These are phyloP conservation scores for Fusarium coicis DNA, from an alignment of 2,329 filamentous ascomycete genomes.

Conservation along the genomic window DNA sequence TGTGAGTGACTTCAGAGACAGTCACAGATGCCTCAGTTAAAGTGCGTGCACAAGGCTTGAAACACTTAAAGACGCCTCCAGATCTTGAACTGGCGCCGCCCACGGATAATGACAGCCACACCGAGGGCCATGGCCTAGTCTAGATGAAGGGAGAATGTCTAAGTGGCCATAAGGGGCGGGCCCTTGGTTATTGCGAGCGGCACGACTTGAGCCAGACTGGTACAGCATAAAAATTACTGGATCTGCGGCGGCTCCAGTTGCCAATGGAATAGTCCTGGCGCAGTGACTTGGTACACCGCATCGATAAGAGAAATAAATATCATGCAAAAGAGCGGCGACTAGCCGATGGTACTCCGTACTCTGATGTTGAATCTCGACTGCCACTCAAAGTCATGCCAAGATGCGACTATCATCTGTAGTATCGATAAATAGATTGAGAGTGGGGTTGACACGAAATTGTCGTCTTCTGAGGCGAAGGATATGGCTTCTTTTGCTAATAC, in stretches of 20 bases:
- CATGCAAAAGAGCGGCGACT: conserved; percentile 13
- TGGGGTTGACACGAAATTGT: conserved; percentile 13
- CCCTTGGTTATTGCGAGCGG: conserved; percentile 29
- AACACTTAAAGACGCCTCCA: not conserved
- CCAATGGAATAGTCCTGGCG: conserved; percentile 1
- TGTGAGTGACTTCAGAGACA: not conserved
- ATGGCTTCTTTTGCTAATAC: not conserved
- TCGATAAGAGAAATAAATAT: conserved; percentile 4
- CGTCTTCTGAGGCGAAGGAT: not conserved
- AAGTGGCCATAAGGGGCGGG: conserved; percentile 15
- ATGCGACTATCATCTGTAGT: conserved; percentile 30
- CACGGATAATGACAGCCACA: not conserved
- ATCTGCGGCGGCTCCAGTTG: conserved; percentile 7
- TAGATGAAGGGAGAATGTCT: not conserved
- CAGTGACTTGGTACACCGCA: conserved; percentile 20
- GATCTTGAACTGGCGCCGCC: conserved; percentile 1
- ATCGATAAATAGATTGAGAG: conserved; percentile 24
- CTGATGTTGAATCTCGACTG: not conserved
- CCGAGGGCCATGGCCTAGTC: conserved; percentile 3
- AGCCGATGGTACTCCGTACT: conserved; percentile 9
- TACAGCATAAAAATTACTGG: not conserved
- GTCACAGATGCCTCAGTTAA: conserved; percentile 11
- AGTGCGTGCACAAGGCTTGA: conserved; percentile 16
- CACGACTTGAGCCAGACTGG: conserved; percentile 2
- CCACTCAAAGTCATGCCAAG: conserved; percentile 12